Conservation (phyloP, 352 stramenopile species). For the Paralagenidium karlingii region DNA sequence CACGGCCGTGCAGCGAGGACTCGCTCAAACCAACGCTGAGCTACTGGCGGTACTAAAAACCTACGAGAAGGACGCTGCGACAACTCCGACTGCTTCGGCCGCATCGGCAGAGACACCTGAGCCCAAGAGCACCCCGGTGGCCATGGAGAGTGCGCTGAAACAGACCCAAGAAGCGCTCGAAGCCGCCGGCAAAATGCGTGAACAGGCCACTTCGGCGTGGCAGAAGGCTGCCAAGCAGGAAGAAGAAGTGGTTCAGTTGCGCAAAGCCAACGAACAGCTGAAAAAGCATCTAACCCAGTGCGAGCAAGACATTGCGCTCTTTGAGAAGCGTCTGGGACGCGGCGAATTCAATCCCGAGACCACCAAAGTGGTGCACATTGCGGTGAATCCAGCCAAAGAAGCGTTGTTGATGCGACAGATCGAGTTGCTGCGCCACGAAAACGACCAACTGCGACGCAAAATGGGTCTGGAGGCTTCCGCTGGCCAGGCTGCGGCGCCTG, state of each 20-base stretch:
- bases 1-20: not conserved
- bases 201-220: no score
- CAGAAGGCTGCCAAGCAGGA: constrained; percentile 31
- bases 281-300: constrained; percentile 45
- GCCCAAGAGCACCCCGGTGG: no score
- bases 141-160: constrained; percentile 28
- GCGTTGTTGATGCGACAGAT: constrained; percentile 45
- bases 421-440: constrained; percentile 31
- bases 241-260: constrained; percentile 19
- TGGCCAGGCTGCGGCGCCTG: not conserved
- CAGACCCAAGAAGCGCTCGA: not conserved
- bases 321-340: constrained; percentile 58
- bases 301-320: constrained; percentile 42
- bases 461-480: constrained; percentile 2
- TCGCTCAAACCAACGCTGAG: constrained; percentile 4
- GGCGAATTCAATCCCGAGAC: constrained; percentile 71
- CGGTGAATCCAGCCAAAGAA: constrained; percentile 72
- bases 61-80: constrained; percentile 39
- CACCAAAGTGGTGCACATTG: constrained; percentile 81
- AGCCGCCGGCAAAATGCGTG: not conserved
- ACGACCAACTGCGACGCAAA: constrained; percentile 31
- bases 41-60: constrained; percentile 17
- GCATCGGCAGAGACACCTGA: no score
- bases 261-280: constrained; percentile 24
- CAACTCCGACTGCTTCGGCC: no score